These are phyloP conservation scores for Micromonas pusilla DNA, from an alignment of 139 green algal genomes.

Conservation along the genomic window DNA sequence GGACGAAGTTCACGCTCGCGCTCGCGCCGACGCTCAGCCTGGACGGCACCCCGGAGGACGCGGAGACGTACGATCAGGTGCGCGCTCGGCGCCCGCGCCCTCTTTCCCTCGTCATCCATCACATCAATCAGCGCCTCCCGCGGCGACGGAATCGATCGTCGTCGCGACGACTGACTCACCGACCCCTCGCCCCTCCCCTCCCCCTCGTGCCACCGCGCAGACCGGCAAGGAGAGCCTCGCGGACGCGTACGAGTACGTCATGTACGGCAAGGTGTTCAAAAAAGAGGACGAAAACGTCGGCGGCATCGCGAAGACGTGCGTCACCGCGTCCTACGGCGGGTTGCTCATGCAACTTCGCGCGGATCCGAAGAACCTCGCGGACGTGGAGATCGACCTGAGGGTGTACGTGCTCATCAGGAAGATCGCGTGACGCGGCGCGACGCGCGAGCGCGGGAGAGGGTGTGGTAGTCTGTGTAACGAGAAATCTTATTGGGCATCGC, in stretches of 20 bases:
- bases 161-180: no score
- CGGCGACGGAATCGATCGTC: no score
- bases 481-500: no score
- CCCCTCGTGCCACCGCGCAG: no score
- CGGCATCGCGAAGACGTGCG: slow-evolving; percentile 35
- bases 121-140: no score
- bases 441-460: no score
- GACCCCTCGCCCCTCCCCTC: no score
- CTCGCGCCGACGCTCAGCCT: slow-evolving; percentile 75
- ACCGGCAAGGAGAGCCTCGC: slow-evolving; percentile 54
- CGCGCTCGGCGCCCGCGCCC: no score
- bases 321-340: slow-evolving; percentile 64
- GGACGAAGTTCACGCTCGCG: slow-evolving; percentile 74
- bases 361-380: slow-evolving; percentile 71
- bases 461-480: no score
- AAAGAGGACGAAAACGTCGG: slow-evolving; percentile 55
- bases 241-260: slow-evolving; percentile 95
- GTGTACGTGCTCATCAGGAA: slow-evolving; percentile 77
- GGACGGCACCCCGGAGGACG: slow-evolving; percentile 51
- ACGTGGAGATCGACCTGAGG: slow-evolving; percentile 73
- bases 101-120: no score
- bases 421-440: neutral
- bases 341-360: slow-evolving; percentile 85
- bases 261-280: slow-evolving; percentile 73
- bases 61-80: slow-evolving; percentile 57